phyloP scores from a whole-genome alignment of 140 eudicot genomes.

The Ambrosia hybrid region DNA sequence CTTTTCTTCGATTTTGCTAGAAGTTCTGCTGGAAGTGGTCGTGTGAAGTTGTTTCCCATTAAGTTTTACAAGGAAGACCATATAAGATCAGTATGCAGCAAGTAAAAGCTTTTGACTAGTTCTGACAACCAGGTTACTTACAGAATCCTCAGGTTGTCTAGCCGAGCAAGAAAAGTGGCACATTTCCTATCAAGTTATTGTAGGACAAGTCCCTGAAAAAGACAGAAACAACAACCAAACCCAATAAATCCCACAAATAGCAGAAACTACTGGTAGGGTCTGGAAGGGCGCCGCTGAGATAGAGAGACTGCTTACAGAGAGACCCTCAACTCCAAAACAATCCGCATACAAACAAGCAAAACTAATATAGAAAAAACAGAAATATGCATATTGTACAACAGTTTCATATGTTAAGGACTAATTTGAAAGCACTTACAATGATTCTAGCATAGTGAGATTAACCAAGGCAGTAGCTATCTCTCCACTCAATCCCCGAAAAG shows the following conservation, averaged over 20 bases:
- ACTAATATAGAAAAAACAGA: no score
- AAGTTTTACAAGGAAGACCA: conserved; percentile 19
- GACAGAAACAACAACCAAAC: no score
- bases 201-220: no score
- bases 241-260: no score
- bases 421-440: conserved; percentile 20
- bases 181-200: no score
- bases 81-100: neutral
- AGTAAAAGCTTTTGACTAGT: neutral
- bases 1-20: conserved; percentile 4
- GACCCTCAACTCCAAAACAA: neutral
- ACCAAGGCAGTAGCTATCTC: conserved; percentile 14
- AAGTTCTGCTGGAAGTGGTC: conserved; percentile 41
- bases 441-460: conserved; percentile 29
- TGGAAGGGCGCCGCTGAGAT: no score
- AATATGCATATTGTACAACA: no score
- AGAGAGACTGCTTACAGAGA: no score
- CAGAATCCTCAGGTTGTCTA: no score
- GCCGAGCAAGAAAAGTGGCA: no score
- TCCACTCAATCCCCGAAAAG: conserved; percentile 33
- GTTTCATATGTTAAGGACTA: neutral
- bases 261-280: no score
- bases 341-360: neutral
- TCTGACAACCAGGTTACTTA: no score
- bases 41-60: conserved; percentile 47